Evolutionary conservation across 108 stramenopile species (phyloP), one percentile per base, ranked within the genome.

Genomic region (Conticribra weissflogii): DNA sequence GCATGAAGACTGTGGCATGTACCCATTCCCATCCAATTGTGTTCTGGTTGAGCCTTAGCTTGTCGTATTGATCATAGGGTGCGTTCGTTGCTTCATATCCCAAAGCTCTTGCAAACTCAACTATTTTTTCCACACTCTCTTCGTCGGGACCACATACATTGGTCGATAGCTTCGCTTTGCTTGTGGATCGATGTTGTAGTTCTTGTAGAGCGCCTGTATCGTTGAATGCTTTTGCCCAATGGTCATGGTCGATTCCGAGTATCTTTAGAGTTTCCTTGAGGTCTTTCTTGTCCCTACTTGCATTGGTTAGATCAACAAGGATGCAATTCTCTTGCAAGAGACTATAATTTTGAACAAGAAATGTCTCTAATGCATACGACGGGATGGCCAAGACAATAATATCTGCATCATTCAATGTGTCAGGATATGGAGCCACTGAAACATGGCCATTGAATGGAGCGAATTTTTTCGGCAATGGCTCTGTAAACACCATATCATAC

Each of bases 211-310:
- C 73, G 3, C 73, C 73, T 19, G 28, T 67, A 25, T 74, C 73
- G 33, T 67, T 74, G 55, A 74, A 74, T 22, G 57, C 73, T 68
- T 68, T 67, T 21, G 59, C 56, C 73, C 73, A 74, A 19, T 25
- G 58, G 19, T 55, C 50, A 3, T 29, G 55, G 16, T 24, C 16
- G 17, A 55, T 72, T 16, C 52, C 54, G 3, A 64, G 41, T n/a
- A 36, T 25, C 12, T 23, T 50, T n/a, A 65, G 36, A 3, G 31
- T 41, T 31, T 12, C 47, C 47, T 54, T 33, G 16, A 65, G 53
- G 55, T 72, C 63, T 55, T 44, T 44, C 1, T n/a, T 36, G 32
- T 17, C 18, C 2, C 22, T 27, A 1, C 15, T 47, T 46, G 29
- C 31, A 53, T 72, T 74, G 18, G 73, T 59, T 15, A 36, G 29